Base-by-base conservation (phyloP, 129 eudicot species). In the Chrysanthemum makinoi region DNA sequence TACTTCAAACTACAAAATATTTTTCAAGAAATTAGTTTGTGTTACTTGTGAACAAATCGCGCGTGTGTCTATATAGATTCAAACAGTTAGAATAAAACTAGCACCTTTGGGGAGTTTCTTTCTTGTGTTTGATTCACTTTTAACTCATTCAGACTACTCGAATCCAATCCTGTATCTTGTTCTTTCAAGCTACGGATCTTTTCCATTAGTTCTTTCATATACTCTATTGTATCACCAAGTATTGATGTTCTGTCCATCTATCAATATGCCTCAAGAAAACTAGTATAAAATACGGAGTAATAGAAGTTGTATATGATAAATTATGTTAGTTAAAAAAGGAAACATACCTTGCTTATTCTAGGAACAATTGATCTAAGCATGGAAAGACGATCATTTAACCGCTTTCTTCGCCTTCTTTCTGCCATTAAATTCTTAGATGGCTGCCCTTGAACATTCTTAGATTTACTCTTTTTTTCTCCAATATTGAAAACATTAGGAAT, bases 231-330 rank as follows among this genome's bases (percentile, higher is more conserved):
- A 65, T 91, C 97, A 24, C 95, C 92, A 47, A 91, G 88, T 63
- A 90, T 87, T 15, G 97, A 86, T 70, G 97, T 91, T 70, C 92
- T 83, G 55, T 91, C 97, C 97, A 88, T 91, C 97, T 91, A 33
- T 33, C 33, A 30, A 30, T 30, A 30, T 30, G 35, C 35, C 35
- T 33, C 39, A 33, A 33, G 39, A 33, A 33, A 5, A 33, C 39
- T 44, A 74, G 52, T 6, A 30, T 57, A 49, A 35, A 74, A 20
- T 13, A 20, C 20, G 20, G 20, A 20, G 20, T 20, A 3, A 12
- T 47, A 49, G 24, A 22, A 72, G 9, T 61, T 51, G 16, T 22
- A 20, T 26, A 20, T 22, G 20, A 62, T 62, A 19, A 62, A 14
- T 1, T 30, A 59, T 17, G 39, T 57, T 20, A 50, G 3, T 48